A percentile compares a stretch with the other conserved stretches of the same genome.
Evolutionary conservation across 495 filamentous ascomycete species (phyloP).

Genomic region (Lasiosphaeria ovina): DNA sequence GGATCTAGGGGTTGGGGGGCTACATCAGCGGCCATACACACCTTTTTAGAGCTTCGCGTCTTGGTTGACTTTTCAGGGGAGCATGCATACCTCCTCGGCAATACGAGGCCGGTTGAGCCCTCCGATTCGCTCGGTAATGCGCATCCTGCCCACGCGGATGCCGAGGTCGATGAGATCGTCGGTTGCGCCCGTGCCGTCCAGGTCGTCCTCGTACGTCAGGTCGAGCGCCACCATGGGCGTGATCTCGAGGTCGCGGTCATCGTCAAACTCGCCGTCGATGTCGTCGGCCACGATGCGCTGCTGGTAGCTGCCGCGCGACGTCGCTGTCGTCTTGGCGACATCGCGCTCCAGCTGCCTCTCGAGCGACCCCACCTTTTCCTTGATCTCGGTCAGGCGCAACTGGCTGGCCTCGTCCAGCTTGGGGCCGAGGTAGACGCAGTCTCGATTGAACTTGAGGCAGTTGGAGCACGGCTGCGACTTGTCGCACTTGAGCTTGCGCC

Average conservation of each 20-base stretch:
- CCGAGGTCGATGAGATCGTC: constrained; percentile 70
- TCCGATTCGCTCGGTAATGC: constrained; percentile 71
- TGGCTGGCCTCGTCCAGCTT: constrained; percentile 60
- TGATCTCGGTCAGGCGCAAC: constrained; percentile 62
- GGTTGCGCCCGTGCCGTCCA: constrained; percentile 40
- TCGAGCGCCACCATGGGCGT: constrained; percentile 57
- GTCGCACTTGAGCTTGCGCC: constrained; percentile 78
- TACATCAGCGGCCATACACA: not conserved
- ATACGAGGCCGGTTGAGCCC: constrained; percentile 58
- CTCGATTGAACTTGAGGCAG: constrained; percentile 58
- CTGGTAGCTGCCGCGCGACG: constrained; percentile 14
- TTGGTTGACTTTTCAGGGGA: not conserved
- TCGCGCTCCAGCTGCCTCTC: constrained; percentile 62
- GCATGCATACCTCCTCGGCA: constrained; percentile 58
- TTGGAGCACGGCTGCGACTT: constrained; percentile 71
- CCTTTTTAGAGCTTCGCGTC: not conserved
- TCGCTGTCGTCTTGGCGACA: constrained; percentile 36
- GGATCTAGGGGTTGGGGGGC: constrained; percentile 18
- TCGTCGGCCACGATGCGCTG: constrained; percentile 46
- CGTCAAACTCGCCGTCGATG: constrained; percentile 44
- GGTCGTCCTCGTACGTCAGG: constrained; percentile 62
- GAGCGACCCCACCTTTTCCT: constrained; percentile 65
- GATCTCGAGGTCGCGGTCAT: constrained; percentile 52
- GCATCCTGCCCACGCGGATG: constrained; percentile 65
- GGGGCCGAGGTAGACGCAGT: constrained; percentile 64